Base-by-base conservation (phyloP, 2,329 filamentous ascomycete genomes). In the Colletotrichum tropicicola region DNA sequence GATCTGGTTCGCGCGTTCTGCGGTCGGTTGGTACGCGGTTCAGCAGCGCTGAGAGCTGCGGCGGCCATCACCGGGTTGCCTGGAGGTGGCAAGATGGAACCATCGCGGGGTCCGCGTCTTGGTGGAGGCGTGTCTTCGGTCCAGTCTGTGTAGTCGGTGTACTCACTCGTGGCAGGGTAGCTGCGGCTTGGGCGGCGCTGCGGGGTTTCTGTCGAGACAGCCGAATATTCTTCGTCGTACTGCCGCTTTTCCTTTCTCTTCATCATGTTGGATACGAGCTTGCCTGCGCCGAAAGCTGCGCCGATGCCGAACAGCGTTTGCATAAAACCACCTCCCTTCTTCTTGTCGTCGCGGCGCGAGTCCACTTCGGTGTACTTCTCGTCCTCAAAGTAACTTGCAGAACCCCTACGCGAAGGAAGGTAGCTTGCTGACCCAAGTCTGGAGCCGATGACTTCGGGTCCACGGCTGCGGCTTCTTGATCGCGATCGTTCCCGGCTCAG, bases 301-400 rank as follows among this genome's bases (percentile, higher is more conserved):
- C 87, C 89, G 21, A 87, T 80, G 47, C 86, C 84, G 13, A 91
- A 75, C 2, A 93, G 65, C 55, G 85, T 87, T 70, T 86, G 86
- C 74, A 88, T 85, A 69, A 91, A 83, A 8, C 89, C 88, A 17
- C 85, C 84, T 4, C 82, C 79, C 37, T 79, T 75, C 61, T 73
- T 75, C 71, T 74, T 71, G 69, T 58, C 71, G 68, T 35, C 76
- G 81, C 23, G 78, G 79, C 27, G 69, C 51, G 47, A 71, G 60
- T 68, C 69, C 7, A 69, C 62, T n/a, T 89, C 84, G 0, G 85
- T 86, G 61, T 86, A 85, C 73, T 93, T 92, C 68, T 93, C 90
- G 39, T 91, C 86, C 32, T 85, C 80, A 19, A 81, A 78, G 68
- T 88, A 89, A 54, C 88, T 91, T 5, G 82, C 82, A 0, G 87